Conservation (phyloP, 495 filamentous ascomycete species). For the Pyrenula aspistea region DNA sequence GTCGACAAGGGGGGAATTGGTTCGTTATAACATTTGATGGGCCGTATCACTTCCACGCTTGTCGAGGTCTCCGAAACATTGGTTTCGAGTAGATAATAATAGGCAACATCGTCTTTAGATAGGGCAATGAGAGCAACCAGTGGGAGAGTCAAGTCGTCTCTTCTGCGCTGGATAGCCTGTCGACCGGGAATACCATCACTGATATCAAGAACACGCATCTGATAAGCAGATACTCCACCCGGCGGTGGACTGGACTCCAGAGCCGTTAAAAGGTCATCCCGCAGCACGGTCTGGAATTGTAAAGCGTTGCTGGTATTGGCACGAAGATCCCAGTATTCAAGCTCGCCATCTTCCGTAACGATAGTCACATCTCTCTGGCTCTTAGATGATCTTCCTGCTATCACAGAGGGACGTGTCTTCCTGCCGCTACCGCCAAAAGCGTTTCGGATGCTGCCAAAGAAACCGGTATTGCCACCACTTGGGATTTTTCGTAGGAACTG, state of each 20-base stretch:
- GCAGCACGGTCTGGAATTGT: constrained; percentile 37
- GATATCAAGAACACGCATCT: neutral
- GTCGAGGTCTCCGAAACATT: constrained; percentile 11
- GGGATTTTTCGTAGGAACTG: constrained; percentile 57
- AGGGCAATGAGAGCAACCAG: neutral
- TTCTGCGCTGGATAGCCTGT: neutral
- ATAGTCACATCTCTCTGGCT: constrained; percentile 79
- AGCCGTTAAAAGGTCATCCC: constrained; percentile 20
- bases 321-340: constrained; percentile 80
- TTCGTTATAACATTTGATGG: constrained; percentile 49
- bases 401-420: constrained; percentile 65
- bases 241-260: constrained; percentile 4
- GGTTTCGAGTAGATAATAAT: constrained; percentile 29
- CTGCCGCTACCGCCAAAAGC: constrained; percentile 51
- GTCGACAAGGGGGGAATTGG: constrained; percentile 23
- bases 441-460: constrained; percentile 67
- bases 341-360: constrained; percentile 55
- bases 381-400: constrained; percentile 52
- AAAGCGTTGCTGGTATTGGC: constrained; percentile 58
- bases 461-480: constrained; percentile 33
- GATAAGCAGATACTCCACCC: neutral
- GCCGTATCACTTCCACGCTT: constrained; percentile 41
- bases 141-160: neutral
- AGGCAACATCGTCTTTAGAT: neutral
- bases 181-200: neutral